phyloP scores from a whole-genome alignment of 1,284 basidiomycete species.

The Cystobasidium pallidum region DNA sequence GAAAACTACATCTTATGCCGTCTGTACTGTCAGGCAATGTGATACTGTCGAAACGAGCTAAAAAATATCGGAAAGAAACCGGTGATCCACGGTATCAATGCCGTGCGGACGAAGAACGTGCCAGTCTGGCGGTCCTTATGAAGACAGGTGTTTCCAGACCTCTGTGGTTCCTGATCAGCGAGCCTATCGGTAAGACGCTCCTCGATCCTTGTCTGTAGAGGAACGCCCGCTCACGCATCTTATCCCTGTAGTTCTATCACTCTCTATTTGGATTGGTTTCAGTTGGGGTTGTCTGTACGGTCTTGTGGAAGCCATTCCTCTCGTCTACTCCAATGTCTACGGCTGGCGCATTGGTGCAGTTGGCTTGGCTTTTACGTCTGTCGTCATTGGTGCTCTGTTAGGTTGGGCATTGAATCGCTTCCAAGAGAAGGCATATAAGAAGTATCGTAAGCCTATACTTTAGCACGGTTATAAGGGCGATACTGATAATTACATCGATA shows the following conservation, averaged over 20 bases:
- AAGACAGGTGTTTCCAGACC: slow-evolving; percentile 54
- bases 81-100: slow-evolving; percentile 55
- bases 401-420: slow-evolving; percentile 42
- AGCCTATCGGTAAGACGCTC: slow-evolving; percentile 45
- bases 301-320: slow-evolving; percentile 40
- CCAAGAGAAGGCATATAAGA: slow-evolving; percentile 43
- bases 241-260: slow-evolving; percentile 23
- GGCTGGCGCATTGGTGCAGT: slow-evolving; percentile 47
- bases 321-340: slow-evolving; percentile 44
- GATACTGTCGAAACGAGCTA: slow-evolving; percentile 44
- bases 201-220: background rate
- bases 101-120: slow-evolving; percentile 55
- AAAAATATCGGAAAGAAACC: slow-evolving; percentile 50
- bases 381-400: slow-evolving; percentile 45
- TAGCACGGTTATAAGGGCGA: too few relatives aligned
- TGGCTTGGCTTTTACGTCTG: slow-evolving; percentile 47
- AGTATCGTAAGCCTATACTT: slow-evolving; percentile 10
- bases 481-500: slow-evolving; percentile 52
- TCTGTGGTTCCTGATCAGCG: slow-evolving; percentile 49
- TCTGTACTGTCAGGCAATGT: slow-evolving; percentile 18
- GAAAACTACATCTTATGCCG: background rate
- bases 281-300: slow-evolving; percentile 44
- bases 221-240: background rate
- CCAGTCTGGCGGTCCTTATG: slow-evolving; percentile 54
- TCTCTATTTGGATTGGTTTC: slow-evolving; percentile 46